Evolutionary conservation across 148 eudicot species (phyloP).

Genomic region (Spergularia bocconei): DNA sequence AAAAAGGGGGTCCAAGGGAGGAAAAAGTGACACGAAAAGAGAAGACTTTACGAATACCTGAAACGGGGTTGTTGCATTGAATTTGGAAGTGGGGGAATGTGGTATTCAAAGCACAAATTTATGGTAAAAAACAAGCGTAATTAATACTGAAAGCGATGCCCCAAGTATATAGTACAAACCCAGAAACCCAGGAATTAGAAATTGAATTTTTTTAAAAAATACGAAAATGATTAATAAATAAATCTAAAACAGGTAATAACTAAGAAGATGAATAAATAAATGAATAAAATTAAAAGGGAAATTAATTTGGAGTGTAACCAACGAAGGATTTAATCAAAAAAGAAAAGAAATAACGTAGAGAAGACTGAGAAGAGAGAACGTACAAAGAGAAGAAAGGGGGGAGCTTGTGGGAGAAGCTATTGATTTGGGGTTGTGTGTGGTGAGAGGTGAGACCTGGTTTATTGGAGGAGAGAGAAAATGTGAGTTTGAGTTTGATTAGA

Average conservation of each 20-base stretch:
- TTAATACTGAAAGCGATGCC: conserved; percentile 6
- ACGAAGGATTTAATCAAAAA: not conserved
- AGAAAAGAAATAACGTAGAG: not conserved
- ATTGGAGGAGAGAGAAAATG: not conserved
- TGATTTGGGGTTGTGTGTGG: not conserved
- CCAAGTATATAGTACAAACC: not conserved
- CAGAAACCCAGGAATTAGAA: not conserved
- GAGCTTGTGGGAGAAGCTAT: no score
- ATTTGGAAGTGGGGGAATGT: not conserved
- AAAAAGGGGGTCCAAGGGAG: no score
- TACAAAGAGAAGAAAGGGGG: conserved; percentile 10
- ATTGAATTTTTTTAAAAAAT: no score
- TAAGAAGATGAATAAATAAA: no score
- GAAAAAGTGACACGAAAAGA: not conserved
- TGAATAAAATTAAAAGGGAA: not conserved
- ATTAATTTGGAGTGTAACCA: not conserved
- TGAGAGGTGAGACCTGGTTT: not conserved
- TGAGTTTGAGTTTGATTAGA: not conserved
- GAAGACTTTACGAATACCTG: not conserved
- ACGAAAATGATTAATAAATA: no score
- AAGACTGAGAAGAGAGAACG: not conserved
- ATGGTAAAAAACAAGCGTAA: conserved; percentile 1
- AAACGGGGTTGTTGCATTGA: not conserved
- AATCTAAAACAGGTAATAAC: no score
- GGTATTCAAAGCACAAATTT: not conserved